Base-by-base conservation (phyloP, 2,329 filamentous ascomycete genomes). In the Incumbomyces delicatus region DNA sequence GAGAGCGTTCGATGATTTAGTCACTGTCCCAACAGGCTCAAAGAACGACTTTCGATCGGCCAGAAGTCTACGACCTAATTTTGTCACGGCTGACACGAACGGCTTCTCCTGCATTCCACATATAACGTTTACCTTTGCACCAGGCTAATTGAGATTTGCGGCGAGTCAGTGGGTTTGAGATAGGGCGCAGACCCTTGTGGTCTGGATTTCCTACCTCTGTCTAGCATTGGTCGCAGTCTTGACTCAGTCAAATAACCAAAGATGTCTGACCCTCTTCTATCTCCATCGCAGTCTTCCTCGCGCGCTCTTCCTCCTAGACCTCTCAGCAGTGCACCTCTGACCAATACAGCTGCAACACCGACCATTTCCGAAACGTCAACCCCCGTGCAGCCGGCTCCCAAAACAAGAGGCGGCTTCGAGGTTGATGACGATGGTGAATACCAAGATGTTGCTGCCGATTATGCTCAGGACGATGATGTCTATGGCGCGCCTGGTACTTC, bases 341-440 rank as follows among this genome's bases (percentile, higher is more conserved):
- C 48, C 42, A 35, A 29, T 27, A 14, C 32, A 53, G 30, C 49
- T 22, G 39, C 51, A 20, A 47, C 47, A 29, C 36, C 47, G 31
- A 44, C 34, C 30, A 46, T 48, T 40, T 33, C 51, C 22, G 37
- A 48, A 14, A 41, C 63, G 60, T 35, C 61, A 60, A 47, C 61
- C 61, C 53, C 67, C 64, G 52, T 68, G 63, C 56, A 74, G 68
- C 60, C 47, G 44, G 45, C 55, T 47, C 50, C 56, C 47, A 50
- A 55, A 52, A 57, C 71, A 51, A 73, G 75, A 59, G 76, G 75
- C 62, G 77, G 77, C 56, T 80, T 80, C 69, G 73, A 78, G 64
- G 72, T 76, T 61, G 77, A 80, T 65, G 76, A 78, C 62, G 75
- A 78, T 61, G 73, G 75, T 62, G 73, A 76, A 58, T 73, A 76